phyloP scores from a whole-genome alignment of 2,329 filamentous ascomycete species.

The Fusarium protoensiforme region DNA sequence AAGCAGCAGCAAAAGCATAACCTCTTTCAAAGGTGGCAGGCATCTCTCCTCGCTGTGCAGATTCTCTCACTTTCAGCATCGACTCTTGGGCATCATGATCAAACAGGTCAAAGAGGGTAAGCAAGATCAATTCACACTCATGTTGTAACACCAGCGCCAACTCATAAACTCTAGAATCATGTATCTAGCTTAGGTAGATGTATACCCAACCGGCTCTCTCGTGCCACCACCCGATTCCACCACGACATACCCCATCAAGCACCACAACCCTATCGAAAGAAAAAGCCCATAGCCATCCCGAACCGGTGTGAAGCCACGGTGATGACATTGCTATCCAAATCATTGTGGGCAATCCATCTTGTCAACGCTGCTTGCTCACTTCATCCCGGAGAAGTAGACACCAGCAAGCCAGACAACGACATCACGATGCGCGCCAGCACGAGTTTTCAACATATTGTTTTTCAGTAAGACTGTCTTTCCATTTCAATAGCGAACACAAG shows the following conservation, averaged over 20 bases:
- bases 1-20: background rate
- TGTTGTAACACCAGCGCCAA: background rate
- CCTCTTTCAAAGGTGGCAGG: background rate
- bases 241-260: background rate
- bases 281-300: background rate
- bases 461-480: background rate
- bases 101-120: background rate
- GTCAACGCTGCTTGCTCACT: too few relatives aligned
- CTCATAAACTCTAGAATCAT: background rate
- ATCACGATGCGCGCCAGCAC: background rate
- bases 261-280: background rate
- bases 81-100: background rate
- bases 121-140: background rate
- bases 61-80: background rate
- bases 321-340: background rate
- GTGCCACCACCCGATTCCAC: background rate
- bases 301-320: background rate
- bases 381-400: background rate
- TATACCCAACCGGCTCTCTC: background rate
- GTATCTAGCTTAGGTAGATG: background rate
- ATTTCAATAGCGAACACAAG: background rate
- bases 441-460: background rate
- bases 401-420: background rate
- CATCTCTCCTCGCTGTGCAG: background rate
- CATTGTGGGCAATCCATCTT: background rate